Base-by-base conservation (phyloP, 2,329 filamentous ascomycete species). In the Ceratocystiopsis sp. region DNA sequence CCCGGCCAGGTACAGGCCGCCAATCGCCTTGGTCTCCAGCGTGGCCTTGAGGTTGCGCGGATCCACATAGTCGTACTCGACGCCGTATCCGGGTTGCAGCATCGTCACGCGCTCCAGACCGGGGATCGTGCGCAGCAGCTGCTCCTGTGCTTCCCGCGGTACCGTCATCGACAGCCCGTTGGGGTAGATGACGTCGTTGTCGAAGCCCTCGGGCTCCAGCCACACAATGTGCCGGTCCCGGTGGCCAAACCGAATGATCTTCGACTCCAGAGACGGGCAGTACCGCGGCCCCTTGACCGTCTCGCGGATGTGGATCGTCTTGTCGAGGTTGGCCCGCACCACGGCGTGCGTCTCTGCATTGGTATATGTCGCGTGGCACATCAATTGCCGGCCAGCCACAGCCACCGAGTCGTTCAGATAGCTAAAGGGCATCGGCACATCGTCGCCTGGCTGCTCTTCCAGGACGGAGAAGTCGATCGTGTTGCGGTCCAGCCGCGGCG, bases 11-110 rank as follows among this genome's bases (percentile, higher is more conserved):
- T 83, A 98, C 13, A 98, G 73, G 1, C 91, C 91, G 9, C 68
- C 67, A 48, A 98, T 94, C 18, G 80, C 71, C 61, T 96, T 98
- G 1, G 91, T 96, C 60, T 98, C 91, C 9, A 98, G 73, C 0
- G 87, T 91, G n/a, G 82, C 76, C 50, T 79, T 80, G 4, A 98
- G 69, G 52, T 82, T 81, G 42, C 91, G 80, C 16, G 91, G 91
- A 56, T 98, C 91, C 16, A 98, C 84, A 59, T 98, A 98, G 63
- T 96, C 91, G 60, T 98, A 98, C 59, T 98, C 91, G 2, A 98
- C 91, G 9, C 91, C 91, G 55, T 98, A 98, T 10, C 89, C 91
- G 2, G 89, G 81, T 55, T 96, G 89, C 8, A 93, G 72, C 87
- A 98, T 95, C 21, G 69, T 77, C 5, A 86, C 86, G 46, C 87